A percentile compares a stretch with the other conserved stretches of the same genome.
phyloP scores from a whole-genome alignment of 139 green algal genomes.

The Tetradesmus obliquus region DNA sequence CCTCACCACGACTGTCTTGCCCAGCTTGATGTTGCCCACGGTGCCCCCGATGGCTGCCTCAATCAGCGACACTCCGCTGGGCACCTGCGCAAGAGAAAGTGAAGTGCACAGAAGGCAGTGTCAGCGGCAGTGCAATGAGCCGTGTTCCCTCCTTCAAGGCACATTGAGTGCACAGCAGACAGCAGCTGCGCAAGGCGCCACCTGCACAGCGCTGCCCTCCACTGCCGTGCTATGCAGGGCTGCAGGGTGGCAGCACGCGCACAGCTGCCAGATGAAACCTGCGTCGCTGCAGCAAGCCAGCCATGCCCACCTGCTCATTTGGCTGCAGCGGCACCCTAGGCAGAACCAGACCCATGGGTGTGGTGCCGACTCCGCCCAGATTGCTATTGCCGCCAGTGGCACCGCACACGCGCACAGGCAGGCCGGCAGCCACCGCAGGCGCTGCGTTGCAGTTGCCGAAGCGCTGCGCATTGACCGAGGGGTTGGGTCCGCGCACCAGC shows the following conservation, averaged over 20 bases:
- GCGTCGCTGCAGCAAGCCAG: not conserved
- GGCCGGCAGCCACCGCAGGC: not conserved
- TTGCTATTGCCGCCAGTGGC: not conserved
- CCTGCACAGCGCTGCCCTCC: too few relatives aligned
- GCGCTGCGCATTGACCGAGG: not conserved
- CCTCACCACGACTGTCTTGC: not conserved
- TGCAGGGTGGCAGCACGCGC: too few relatives aligned
- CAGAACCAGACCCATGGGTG: not conserved
- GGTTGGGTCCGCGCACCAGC: not conserved
- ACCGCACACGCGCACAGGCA: not conserved
- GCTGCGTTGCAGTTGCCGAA: not conserved
- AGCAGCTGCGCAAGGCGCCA: not conserved
- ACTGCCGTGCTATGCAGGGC: too few relatives aligned
- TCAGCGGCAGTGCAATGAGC: too few relatives aligned
- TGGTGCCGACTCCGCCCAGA: not conserved
- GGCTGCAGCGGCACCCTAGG: not conserved
- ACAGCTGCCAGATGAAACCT: too few relatives aligned
- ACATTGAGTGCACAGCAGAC: not conserved
- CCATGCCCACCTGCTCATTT: not conserved
- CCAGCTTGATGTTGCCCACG: not conserved
- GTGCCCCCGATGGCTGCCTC: not conserved
- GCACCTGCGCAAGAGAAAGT: not conserved
- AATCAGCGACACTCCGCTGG: not conserved
- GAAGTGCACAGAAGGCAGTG: not conserved
- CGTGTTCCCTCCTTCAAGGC: not conserved